phyloP scores from a whole-genome alignment of 2,329 filamentous ascomycete genomes.

The Sarocladium brachiariae region DNA sequence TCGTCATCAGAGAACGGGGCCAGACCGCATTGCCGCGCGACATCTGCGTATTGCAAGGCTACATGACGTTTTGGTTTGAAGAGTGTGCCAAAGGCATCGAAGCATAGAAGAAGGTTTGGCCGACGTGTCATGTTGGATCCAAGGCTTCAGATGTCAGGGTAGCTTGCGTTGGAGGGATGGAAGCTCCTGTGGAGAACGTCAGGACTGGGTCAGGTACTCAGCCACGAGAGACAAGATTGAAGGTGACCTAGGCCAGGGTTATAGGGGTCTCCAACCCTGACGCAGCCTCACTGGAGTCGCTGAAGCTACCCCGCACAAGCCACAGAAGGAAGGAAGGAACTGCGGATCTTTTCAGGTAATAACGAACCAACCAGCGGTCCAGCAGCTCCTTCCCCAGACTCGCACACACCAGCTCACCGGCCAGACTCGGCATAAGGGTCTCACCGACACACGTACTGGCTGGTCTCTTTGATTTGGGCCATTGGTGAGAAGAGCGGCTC shows the following conservation, averaged over 20 bases:
- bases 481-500: no score
- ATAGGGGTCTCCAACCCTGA: neutral
- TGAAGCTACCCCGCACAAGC: neutral
- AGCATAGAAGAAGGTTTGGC: constrained; percentile 45
- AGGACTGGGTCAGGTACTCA: no score
- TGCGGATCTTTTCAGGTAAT: constrained; percentile 8
- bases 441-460: neutral
- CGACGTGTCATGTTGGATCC: neutral
- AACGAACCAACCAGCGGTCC: neutral
- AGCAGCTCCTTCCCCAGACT: constrained; percentile 3
- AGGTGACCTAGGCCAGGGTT: neutral
- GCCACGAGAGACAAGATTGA: no score
- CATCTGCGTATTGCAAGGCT: constrained; percentile 44
- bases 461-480: neutral
- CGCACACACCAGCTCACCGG: neutral
- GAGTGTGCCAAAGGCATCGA: constrained; percentile 61
- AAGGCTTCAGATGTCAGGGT: no score
- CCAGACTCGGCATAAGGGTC: constrained; percentile 5
- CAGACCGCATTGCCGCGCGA: constrained; percentile 45
- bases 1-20: constrained; percentile 32
- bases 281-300: no score
- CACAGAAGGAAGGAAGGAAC: neutral
- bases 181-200: neutral
- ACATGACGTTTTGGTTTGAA: constrained; percentile 46
- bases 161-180: no score